Evolutionary conservation across 768 basidiomycete species (phyloP), one percentile per base, ranked within the genome.

Genomic region (Lentinula aciculospora): DNA sequence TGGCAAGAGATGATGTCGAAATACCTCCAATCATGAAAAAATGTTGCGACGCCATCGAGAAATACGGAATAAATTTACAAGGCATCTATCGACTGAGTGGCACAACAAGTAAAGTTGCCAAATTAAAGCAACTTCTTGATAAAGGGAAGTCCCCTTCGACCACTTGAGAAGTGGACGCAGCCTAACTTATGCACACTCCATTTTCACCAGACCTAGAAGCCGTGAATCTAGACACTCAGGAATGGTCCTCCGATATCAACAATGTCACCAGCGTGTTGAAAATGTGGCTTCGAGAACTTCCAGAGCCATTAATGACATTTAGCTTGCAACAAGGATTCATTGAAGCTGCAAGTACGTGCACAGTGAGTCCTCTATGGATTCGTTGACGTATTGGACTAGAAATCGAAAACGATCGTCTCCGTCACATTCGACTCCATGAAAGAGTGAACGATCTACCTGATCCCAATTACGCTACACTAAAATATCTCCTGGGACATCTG

Each of bases 381-480:
- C 40, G 25, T 56, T 58, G 27, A 36, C 19, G 3, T 15, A 23
- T 8, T 4, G 4, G 28, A 23, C 45, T 55, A 94, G 89, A 86
- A 68, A 90, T 90, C 61, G 97, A 98, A 56, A 97, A 96, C 66
- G 95, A 97, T 63, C 85, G 96, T 51, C 75, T 98, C 62, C 83
- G 96, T 59, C 96, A 98, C 66, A 98, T 99, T 62, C 85, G 95
- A 50, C 74, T 98, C 53, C 97, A 99, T 66, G 97, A 98, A 68
- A 86, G 94, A 46, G 94, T 99, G 46, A 99, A 99, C 66, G 96
- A 98, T 63, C 80, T 99, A 54, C 96, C 97, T 12, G 97, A 99
- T 72, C 83, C 97, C n/a, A 98, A 98, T 71, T 99, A 99, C 66
- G 92, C 97, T 1, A 96, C 96, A 1, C 78, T 98, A 51, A 98